A percentile compares a stretch with the other conserved stretches of the same genome.
Evolutionary conservation across 129 eudicot genomes (phyloP).

Genomic region (Pittosporum tobira): DNA sequence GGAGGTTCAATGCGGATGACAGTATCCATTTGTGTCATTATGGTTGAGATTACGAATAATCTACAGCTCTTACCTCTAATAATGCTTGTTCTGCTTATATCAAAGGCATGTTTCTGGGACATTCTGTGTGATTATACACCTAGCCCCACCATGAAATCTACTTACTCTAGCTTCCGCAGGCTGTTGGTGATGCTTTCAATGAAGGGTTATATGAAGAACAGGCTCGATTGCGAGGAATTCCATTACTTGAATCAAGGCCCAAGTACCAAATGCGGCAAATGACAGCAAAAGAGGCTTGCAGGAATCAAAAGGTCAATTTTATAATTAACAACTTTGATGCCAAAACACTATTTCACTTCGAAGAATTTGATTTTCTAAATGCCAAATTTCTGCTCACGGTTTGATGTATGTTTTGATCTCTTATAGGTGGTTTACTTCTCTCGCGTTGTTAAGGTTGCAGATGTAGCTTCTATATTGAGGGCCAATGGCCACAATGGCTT

Average conservation of each 20-base stretch:
- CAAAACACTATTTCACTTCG: too few species aligned
- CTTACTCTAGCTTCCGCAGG: slow-evolving; percentile 38
- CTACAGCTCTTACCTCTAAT: slow-evolving; percentile 90
- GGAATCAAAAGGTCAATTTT: slow-evolving; percentile 65
- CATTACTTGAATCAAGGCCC: slow-evolving; percentile 92
- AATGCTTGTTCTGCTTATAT: slow-evolving; percentile 96
- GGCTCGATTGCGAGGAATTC: slow-evolving; percentile 83
- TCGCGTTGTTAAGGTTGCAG: slow-evolving; percentile 79
- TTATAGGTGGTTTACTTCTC: slow-evolving; percentile 69
- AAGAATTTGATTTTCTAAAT: too few species aligned
- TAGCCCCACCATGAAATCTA: background rate
- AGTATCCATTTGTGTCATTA: slow-evolving; percentile 90
- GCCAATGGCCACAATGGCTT: slow-evolving; percentile 82
- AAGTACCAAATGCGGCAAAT: slow-evolving; percentile 80
- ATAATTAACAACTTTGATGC: background rate
- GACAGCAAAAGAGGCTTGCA: slow-evolving; percentile 92
- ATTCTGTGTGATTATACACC: background rate
- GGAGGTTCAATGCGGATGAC: slow-evolving; percentile 99
- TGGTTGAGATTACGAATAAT: slow-evolving; percentile 95
- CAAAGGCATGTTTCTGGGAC: slow-evolving; percentile 48
- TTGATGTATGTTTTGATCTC: slow-evolving; percentile 8
- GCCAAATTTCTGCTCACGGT: background rate
- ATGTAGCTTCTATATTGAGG: slow-evolving; percentile 50
- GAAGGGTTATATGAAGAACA: slow-evolving; percentile 97
- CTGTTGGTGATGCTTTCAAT: slow-evolving; percentile 98